A percentile compares a stretch with the other conserved stretches of the same genome.
phyloP scores from a whole-genome alignment of 2,329 filamentous ascomycete species.

The Xylaria polymorpha region DNA sequence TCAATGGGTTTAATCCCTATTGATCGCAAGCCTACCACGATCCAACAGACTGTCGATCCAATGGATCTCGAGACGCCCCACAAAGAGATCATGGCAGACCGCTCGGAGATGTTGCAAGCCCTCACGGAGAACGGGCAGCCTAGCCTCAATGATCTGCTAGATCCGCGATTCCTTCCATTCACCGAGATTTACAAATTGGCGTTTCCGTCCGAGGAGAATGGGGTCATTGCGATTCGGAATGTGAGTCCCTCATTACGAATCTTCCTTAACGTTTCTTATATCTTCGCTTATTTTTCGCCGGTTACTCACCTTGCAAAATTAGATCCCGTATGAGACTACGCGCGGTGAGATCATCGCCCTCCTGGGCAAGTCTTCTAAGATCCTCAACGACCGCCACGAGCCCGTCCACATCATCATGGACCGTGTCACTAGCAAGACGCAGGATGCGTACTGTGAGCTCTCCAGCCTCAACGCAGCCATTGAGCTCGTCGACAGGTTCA shows the following conservation, averaged over 20 bases:
- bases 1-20: conserved; percentile 2
- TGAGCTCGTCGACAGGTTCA: conserved; percentile 30
- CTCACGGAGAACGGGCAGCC: conserved; percentile 30
- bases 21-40: neutral
- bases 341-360: conserved; percentile 58
- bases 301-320: conserved; percentile 18
- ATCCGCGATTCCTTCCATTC: conserved; percentile 31
- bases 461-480: conserved; percentile 62
- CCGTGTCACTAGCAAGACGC: conserved; percentile 58
- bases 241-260: conserved; percentile 52
- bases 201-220: conserved; percentile 39
- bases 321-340: conserved; percentile 58
- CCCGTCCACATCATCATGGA: conserved; percentile 63
- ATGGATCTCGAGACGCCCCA: conserved; percentile 18
- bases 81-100: conserved; percentile 1
- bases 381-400: conserved; percentile 56
- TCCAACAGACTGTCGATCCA: conserved; percentile 4
- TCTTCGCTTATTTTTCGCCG: neutral
- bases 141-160: conserved; percentile 16
- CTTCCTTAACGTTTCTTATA: neutral
- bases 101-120: conserved; percentile 29
- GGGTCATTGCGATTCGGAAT: conserved; percentile 63
- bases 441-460: conserved; percentile 60
- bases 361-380: conserved; percentile 56
- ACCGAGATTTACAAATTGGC: conserved; percentile 9